Evolutionary conservation across 176 grass and related monocot species (phyloP), one percentile per base, ranked within the genome.

Genomic region (Calamus simplicifolius): DNA sequence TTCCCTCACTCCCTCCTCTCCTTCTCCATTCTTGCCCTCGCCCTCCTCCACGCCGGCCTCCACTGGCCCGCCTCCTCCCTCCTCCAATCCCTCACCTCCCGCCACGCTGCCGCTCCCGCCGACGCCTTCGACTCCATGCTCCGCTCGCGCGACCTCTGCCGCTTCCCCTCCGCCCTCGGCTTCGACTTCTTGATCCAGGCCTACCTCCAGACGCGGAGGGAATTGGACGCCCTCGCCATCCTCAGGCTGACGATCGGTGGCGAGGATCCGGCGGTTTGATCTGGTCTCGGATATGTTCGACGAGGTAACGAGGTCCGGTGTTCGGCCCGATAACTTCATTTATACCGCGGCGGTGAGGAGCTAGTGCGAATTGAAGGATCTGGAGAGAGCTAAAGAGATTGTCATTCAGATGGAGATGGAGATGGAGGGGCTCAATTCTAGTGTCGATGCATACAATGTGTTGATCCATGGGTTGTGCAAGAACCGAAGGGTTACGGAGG

Each of bases 391-490:
- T 2, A 58, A 62, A 52, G 60, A 62, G 27, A 55, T 80, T 4
- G 49, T 83, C 64, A 18, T 5, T 3, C 63, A 26, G 60, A 83
- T 95, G 85, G 85, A 85, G n/a, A n/a, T n/a, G n/a, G n/a, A n/a
- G 52, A 27, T 60, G 18, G 53, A 79, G 29, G 64, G 72, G 14
- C 21, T 82, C 56, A 67, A 76, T 62, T 50, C n/a, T 29, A 85
- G 74, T 7, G 69, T 69, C 3, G 73, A 85, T 59, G 69, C 85
- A 5, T 95, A 89, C 62, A 95, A 95, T 75, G 75, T 82, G 52
- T 58, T 95, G 75, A 83, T 89, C 21, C 88, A 89, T 59, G 85
- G 89, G 5, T 35, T 85, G 25, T 73, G 85, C 69, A 95, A 69
- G 76, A 80, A 81, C 38, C 23, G 52, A n/a, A 18, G 18, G 5